Evolutionary conservation across 2,329 filamentous ascomycete genomes (phyloP), one percentile per base, ranked within the genome.

Genomic region (Chaetomium strumarium): DNA sequence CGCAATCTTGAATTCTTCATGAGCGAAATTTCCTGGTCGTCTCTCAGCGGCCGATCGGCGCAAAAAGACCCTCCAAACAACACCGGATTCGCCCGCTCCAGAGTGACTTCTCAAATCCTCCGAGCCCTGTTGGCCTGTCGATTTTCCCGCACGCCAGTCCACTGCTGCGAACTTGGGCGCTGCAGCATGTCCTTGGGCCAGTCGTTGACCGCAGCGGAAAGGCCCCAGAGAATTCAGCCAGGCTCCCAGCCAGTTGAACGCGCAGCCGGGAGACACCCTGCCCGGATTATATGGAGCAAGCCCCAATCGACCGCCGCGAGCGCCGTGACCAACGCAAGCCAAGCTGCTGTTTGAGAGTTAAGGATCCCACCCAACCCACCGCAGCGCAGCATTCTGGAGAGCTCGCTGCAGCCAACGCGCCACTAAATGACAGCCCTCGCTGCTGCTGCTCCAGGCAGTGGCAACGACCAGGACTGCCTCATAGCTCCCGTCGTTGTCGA

Each of bases 401-500:
- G 41, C 39, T 42, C 47, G n/a, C 48, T 51, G 37, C 41, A 43
- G 40, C 37, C 47, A 44, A 38, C 34, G 43, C 29, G 43, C 29
- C 49, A 29, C 38, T 63, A 61, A 61, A 64, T 64, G 62, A 56
- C 58, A 49, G 53, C 52, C 47, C 49, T 57, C 46, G 53, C 56
- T 42, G 36, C 61, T 52, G 57, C 61, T 58, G 53, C 60, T 51
- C 47, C 51, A 53, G 54, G 61, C 61, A 63, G 62, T 59, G 56
- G 55, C 55, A 29, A 54, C 36, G 44, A 51, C 38, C 46, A 49
- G 46, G 39, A 45, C 42, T 24, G 24, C 47, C 43, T 39, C 17
- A 38, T 37, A 14, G 33, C 24, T 42, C 41, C 39, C 47, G 47
- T 44, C 20, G 46, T 53, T 42, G 48, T 47, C 44, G 39, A 30